phyloP scores from a whole-genome alignment of 2,329 filamentous ascomycete genomes.

The Sclerotinia trifoliorum region DNA sequence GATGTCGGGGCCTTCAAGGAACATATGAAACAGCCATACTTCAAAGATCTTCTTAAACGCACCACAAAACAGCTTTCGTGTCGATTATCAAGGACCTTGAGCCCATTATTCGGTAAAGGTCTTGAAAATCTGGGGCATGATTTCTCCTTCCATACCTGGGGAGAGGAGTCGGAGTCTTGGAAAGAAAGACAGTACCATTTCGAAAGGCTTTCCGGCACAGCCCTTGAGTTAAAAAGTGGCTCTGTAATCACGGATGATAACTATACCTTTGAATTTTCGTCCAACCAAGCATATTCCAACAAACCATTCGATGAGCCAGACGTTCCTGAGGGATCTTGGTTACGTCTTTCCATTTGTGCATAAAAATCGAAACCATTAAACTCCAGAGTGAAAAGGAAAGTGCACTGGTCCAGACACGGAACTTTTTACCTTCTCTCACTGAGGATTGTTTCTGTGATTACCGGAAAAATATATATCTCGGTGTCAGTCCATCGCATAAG shows the following conservation, averaged over 20 bases:
- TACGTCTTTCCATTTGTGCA: not conserved
- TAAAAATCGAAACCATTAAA: not conserved
- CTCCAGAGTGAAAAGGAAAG: not conserved
- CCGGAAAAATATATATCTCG: not conserved
- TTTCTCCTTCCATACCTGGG: constrained; percentile 18
- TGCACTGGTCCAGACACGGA: constrained; percentile 5
- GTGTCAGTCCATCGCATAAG: not conserved
- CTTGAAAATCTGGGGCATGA: not conserved
- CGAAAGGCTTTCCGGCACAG: constrained; percentile 23
- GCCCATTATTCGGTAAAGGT: constrained; percentile 10
- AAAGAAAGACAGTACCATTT: constrained; percentile 22
- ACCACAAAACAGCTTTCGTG: constrained; percentile 19
- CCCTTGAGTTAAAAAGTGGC: constrained; percentile 23
- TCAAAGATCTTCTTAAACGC: constrained; percentile 16
- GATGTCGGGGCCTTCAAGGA: constrained; percentile 24
- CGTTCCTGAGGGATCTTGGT: not conserved
- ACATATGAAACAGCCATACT: constrained; percentile 9
- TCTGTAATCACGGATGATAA: constrained; percentile 22
- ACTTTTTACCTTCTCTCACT: not conserved
- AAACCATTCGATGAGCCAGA: not conserved
- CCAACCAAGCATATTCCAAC: not conserved
- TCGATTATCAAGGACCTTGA: constrained; percentile 19
- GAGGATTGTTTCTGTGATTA: not conserved
- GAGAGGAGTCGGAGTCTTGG: constrained; percentile 11
- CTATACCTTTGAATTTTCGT: constrained; percentile 5